phyloP scores from a whole-genome alignment of 805 yeast genomes.

The Hemisphaericaspora nanyangensis region DNA sequence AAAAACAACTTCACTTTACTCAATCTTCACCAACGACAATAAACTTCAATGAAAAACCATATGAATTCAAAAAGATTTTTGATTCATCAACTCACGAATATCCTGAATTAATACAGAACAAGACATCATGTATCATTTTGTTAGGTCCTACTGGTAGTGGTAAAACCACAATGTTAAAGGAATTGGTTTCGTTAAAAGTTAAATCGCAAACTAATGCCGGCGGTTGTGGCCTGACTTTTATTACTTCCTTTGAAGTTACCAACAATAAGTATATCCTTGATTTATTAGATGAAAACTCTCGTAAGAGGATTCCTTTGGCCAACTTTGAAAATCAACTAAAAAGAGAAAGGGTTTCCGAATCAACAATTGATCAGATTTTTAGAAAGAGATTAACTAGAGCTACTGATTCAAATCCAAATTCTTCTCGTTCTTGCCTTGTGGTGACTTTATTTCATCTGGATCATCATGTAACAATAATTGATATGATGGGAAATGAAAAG shows the following conservation, averaged over 20 bases:
- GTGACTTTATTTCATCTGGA: conserved; percentile 18
- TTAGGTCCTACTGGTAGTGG: conserved; percentile 32
- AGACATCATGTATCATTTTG: conserved; percentile 14
- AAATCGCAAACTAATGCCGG: conserved; percentile 1
- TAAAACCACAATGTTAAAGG: conserved; percentile 25
- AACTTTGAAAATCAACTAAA: conserved; percentile 14
- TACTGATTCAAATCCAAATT: conserved; percentile 16
- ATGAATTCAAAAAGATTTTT: conserved; percentile 20
- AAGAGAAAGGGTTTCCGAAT: conserved; percentile 7
- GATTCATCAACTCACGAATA: conserved; percentile 3
- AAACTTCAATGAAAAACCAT: conserved; percentile 15
- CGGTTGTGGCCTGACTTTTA: conserved; percentile 1
- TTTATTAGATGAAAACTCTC: conserved; percentile 15
- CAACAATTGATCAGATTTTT: conserved; percentile 14
- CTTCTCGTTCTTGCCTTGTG: conserved; percentile 25
- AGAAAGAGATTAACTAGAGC: conserved; percentile 15
- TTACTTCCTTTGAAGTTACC: conserved; percentile 28
- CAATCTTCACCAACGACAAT: conserved; percentile 13
- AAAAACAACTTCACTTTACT: conserved; percentile 8
- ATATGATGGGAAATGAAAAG: conserved; percentile 29
- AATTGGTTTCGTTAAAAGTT: conserved; percentile 12
- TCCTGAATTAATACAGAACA: conserved; percentile 1
- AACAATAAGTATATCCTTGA: conserved; percentile 24
- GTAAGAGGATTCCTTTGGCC: not conserved
- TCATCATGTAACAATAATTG: conserved; percentile 20